phyloP scores from a whole-genome alignment of 2,329 filamentous ascomycete species.

The Cadophora sp. region DNA sequence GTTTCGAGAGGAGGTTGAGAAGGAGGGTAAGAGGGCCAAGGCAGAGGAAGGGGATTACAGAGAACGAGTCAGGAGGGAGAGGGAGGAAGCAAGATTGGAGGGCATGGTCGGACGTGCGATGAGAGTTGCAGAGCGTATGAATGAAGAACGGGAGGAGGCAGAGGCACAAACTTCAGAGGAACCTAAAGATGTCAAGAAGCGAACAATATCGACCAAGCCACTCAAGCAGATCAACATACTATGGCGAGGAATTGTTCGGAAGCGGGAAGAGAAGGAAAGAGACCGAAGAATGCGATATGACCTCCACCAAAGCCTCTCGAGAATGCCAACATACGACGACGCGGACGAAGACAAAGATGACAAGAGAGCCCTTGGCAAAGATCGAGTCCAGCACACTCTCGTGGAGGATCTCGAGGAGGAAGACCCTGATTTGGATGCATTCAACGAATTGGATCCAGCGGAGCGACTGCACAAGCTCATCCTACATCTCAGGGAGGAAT shows the following conservation, averaged over 20 bases:
- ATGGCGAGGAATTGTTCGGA: constrained; percentile 77
- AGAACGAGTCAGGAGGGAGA: constrained; percentile 72
- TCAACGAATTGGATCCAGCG: constrained; percentile 70
- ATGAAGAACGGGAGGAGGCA: constrained; percentile 40
- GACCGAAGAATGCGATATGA: constrained; percentile 70
- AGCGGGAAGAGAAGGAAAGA: constrained; percentile 72
- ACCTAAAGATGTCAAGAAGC: constrained; percentile 37
- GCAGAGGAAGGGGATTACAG: constrained; percentile 75
- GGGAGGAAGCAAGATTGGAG: constrained; percentile 72
- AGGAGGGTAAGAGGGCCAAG: constrained; percentile 64
- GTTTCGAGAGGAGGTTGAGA: constrained; percentile 66
- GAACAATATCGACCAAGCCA: constrained; percentile 53
- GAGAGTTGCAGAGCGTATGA: constrained; percentile 80
- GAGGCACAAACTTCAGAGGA: constrained; percentile 21
- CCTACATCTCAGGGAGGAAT: constrained; percentile 70
- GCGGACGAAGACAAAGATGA: constrained; percentile 76
- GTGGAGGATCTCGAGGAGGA: constrained; percentile 78
- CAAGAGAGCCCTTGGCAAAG: constrained; percentile 69
- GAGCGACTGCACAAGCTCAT: constrained; percentile 74
- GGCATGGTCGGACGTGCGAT: constrained; percentile 78
- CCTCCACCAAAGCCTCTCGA: constrained; percentile 67
- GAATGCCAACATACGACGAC: constrained; percentile 71
- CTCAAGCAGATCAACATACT: constrained; percentile 76
- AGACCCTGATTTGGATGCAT: constrained; percentile 81
- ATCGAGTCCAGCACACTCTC: constrained; percentile 60